phyloP scores from a whole-genome alignment of 2,329 filamentous ascomycete species.

The Cladosporium velox region DNA sequence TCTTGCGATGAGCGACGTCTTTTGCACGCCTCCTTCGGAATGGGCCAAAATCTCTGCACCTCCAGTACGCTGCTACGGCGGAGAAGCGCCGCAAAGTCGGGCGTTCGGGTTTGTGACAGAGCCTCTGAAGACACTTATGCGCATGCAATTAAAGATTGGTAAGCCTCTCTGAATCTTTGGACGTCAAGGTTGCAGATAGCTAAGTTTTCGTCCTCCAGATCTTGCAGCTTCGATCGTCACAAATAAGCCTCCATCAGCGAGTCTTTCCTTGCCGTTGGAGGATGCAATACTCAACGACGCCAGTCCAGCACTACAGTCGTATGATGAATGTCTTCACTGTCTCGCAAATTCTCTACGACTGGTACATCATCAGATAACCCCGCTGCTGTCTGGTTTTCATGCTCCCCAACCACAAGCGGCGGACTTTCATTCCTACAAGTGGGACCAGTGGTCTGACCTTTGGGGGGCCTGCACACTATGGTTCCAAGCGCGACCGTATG shows the following conservation, averaged over 20 bases:
- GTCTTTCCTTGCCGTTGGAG: not conserved
- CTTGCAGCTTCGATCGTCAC: not conserved
- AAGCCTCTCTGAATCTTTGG: not conserved
- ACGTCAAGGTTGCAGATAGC: not conserved
- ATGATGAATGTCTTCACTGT: slow-evolving; percentile 4
- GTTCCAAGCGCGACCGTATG: not conserved
- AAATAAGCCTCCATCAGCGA: not conserved
- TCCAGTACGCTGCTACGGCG: not conserved
- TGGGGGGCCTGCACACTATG: not conserved
- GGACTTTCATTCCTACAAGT: not conserved
- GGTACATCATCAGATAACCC: slow-evolving; percentile 1
- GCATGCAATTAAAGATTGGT: slow-evolving; percentile 4
- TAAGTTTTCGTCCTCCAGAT: not conserved
- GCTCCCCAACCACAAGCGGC: not conserved
- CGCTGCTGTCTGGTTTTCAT: not conserved
- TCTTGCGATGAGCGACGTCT: not conserved
- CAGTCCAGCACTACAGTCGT: not conserved
- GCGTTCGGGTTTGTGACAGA: not conserved
- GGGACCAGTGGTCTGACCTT: slow-evolving; percentile 4
- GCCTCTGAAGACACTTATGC: slow-evolving; percentile 1
- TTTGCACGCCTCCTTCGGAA: not conserved
- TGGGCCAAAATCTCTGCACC: not conserved
- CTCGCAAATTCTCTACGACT: not conserved
- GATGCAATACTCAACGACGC: not conserved
- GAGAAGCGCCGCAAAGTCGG: not conserved